Percentiles rank a stretch among this genome's conserved stretches.
phyloP scores from a whole-genome alignment of 306 rosid species.

The Lagenaria siceraria region DNA sequence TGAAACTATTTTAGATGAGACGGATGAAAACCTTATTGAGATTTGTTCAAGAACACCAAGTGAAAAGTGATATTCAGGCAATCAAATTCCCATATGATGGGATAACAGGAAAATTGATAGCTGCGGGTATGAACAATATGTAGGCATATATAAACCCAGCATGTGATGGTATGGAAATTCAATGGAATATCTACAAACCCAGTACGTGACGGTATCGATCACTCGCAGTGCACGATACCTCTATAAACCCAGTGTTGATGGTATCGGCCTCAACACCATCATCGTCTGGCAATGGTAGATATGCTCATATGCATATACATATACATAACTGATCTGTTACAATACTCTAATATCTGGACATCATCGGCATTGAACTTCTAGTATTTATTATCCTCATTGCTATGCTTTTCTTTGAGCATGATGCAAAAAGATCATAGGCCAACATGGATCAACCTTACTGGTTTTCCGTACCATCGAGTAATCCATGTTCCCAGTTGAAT shows the following conservation, averaged over 20 bases:
- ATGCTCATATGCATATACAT: neutral
- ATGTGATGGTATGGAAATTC: neutral
- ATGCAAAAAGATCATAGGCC: neutral
- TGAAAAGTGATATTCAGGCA: neutral
- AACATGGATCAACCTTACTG: neutral
- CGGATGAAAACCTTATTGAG: neutral
- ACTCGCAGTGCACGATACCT: neutral
- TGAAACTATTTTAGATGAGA: neutral
- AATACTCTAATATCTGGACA: neutral
- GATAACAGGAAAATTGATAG: neutral
- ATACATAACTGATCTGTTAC: neutral
- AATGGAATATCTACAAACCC: constrained; percentile 1
- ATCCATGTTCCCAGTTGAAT: neutral
- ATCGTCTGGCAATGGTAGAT: neutral
- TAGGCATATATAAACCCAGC: neutral
- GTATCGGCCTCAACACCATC: neutral
- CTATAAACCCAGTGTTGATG: neutral
- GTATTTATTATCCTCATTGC: neutral
- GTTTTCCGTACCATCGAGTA: neutral
- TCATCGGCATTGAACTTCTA: neutral
- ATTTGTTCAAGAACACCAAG: neutral
- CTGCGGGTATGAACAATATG: neutral
- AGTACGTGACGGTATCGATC: neutral
- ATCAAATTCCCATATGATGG: neutral
- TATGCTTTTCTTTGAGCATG: neutral